Conservation (phyloP, 306 rosid genomes). For the Gastrolobium villosum region DNA sequence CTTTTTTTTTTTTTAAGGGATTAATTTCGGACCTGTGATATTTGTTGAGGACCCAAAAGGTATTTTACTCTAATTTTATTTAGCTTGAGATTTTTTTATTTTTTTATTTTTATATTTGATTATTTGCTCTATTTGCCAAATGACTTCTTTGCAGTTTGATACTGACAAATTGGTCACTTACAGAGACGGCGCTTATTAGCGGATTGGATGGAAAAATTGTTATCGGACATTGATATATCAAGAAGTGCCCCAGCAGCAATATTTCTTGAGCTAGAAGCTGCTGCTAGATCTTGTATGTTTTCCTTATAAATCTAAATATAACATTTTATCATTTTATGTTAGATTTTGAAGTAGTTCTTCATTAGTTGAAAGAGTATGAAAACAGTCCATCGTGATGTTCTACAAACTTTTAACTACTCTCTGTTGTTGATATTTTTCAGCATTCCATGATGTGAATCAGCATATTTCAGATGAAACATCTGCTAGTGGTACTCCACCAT, state of each 20-base stretch:
- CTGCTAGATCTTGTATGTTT: constrained; percentile 88
- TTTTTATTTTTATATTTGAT: background rate
- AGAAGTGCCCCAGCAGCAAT: constrained; percentile 85
- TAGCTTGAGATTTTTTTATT: background rate
- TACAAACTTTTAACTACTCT: constrained; percentile 27
- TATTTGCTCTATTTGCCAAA: background rate
- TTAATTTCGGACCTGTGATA: too few relatives aligned
- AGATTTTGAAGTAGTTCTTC: background rate
- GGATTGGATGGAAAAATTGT: constrained; percentile 84
- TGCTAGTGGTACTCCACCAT: constrained; percentile 51
- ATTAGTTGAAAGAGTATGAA: constrained; percentile 24
- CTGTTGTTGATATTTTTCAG: constrained; percentile 62
- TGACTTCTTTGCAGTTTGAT: constrained; percentile 16
- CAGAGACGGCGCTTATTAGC: constrained; percentile 85
- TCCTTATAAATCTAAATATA: constrained; percentile 41
- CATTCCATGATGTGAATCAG: constrained; percentile 62
- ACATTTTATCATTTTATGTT: constrained; percentile 19
- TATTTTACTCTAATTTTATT: background rate
- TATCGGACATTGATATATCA: constrained; percentile 86
- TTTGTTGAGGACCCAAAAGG: too few relatives aligned
- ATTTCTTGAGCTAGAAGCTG: constrained; percentile 97
- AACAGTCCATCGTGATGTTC: constrained; percentile 7
- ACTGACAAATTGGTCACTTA: constrained; percentile 56
- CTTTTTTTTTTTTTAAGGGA: too few relatives aligned
- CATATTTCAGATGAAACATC: constrained; percentile 59